Evolutionary conservation across 257 asterid genomes (phyloP).

Genomic region (Ligustrum vulgare): DNA sequence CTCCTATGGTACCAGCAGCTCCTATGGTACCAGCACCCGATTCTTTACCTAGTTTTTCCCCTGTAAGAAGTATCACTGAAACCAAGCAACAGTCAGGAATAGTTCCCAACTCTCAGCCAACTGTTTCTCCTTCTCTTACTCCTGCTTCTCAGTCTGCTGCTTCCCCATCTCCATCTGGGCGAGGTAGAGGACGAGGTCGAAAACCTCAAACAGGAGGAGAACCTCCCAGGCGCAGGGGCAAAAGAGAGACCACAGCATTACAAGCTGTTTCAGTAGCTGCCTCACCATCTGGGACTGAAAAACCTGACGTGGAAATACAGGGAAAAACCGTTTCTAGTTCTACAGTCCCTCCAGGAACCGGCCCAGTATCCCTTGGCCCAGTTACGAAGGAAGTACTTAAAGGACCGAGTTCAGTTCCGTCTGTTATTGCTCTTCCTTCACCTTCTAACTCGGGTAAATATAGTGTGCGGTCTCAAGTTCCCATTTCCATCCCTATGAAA

Average conservation of each 20-base stretch:
- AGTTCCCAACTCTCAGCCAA: conserved; percentile 40
- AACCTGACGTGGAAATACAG: conserved; percentile 30
- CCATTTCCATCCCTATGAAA: conserved; percentile 25
- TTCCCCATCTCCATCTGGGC: conserved; percentile 52
- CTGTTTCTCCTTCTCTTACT: conserved; percentile 35
- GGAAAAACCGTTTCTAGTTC: conserved; percentile 38
- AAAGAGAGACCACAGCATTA: conserved; percentile 41
- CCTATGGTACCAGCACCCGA: conserved; percentile 41
- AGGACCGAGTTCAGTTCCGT: conserved; percentile 33
- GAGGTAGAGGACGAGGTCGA: conserved; percentile 81
- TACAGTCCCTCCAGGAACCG: conserved; percentile 20
- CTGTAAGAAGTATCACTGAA: conserved; percentile 36
- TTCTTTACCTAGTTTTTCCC: conserved; percentile 33
- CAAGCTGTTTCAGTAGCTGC: conserved; percentile 40
- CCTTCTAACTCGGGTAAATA: conserved; percentile 36
- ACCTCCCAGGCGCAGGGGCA: conserved; percentile 73
- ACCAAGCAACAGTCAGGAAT: conserved; percentile 40
- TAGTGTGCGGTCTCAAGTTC: conserved; percentile 32
- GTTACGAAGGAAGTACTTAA: conserved; percentile 27
- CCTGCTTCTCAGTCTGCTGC: conserved; percentile 49
- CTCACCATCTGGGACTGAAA: conserved; percentile 29
- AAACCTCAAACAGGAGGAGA: conserved; percentile 64
- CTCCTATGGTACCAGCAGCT: conserved; percentile 34
- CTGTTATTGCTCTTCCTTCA: conserved; percentile 32
- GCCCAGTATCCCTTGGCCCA: conserved; percentile 38